phyloP scores from a whole-genome alignment of 2,329 filamentous ascomycete species.

The Ceratocystis ficicola region DNA sequence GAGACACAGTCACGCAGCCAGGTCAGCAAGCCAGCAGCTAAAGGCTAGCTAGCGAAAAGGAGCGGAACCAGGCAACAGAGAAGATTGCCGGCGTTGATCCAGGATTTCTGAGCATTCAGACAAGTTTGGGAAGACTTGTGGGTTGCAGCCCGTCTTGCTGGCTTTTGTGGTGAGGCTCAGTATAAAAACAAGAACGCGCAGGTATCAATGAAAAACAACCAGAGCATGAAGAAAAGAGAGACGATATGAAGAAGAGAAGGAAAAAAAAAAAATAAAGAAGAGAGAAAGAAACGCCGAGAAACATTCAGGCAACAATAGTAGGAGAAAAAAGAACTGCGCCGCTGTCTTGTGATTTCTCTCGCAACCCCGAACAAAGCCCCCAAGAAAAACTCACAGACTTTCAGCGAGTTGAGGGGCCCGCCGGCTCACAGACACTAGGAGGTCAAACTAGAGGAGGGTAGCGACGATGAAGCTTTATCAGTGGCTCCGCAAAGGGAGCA shows the following conservation, averaged over 20 bases:
- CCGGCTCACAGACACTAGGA: neutral
- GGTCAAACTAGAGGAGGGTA: no score
- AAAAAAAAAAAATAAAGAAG: conserved; percentile 1
- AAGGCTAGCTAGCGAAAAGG: no score
- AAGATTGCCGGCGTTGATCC: no score
- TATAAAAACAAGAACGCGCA: no score
- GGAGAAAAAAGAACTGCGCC: conserved; percentile 9
- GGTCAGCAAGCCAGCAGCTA: neutral
- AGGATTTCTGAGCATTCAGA: neutral
- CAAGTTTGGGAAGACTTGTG: neutral
- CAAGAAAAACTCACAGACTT: conserved; percentile 1
- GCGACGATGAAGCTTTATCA: no score
- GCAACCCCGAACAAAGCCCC: neutral
- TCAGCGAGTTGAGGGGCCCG: neutral
- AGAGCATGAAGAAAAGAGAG: neutral
- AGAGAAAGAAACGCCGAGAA: conserved; percentile 9
- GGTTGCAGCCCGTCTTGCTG: neutral
- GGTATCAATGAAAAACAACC: neutral
- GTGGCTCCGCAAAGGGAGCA: no score
- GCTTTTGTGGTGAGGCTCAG: no score
- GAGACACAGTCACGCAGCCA: neutral
- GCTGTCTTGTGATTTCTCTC: conserved; percentile 2
- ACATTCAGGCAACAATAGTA: neutral
- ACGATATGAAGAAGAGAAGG: neutral
- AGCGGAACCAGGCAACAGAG: no score